Percentiles rank a stretch among this genome's conserved stretches.
phyloP scores from a whole-genome alignment of 495 filamentous ascomycete genomes.

The Neurospora terricola region DNA sequence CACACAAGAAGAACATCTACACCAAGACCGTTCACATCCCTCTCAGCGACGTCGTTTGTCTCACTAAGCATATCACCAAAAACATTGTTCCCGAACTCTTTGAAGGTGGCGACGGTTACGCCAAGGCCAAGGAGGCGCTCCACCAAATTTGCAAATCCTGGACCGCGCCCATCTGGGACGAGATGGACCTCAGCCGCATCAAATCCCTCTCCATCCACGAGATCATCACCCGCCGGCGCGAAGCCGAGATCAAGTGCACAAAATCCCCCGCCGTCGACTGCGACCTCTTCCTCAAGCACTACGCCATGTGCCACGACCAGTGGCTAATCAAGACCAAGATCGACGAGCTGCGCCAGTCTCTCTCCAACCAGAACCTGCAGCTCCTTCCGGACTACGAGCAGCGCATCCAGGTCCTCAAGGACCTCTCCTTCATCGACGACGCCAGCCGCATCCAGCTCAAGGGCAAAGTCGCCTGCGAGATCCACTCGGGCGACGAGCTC shows the following conservation, averaged over 20 bases:
- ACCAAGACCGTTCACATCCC: slow-evolving; percentile 56
- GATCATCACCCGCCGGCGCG: slow-evolving; percentile 55
- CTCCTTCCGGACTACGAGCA: slow-evolving; percentile 97
- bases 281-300: slow-evolving; percentile 75
- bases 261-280: slow-evolving; percentile 51
- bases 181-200: slow-evolving; percentile 71
- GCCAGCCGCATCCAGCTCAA: slow-evolving; percentile 81
- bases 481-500: slow-evolving; percentile 96
- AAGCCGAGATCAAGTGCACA: slow-evolving; percentile 48
- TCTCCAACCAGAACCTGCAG: slow-evolving; percentile 94
- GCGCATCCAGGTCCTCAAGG: slow-evolving; percentile 80
- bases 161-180: slow-evolving; percentile 67
- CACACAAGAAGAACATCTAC: slow-evolving; percentile 46
- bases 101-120: slow-evolving; percentile 30
- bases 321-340: slow-evolving; percentile 93
- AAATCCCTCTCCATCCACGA: slow-evolving; percentile 70
- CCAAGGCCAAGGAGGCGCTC: slow-evolving; percentile 49
- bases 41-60: slow-evolving; percentile 64
- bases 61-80: slow-evolving; percentile 65
- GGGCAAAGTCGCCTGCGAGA: slow-evolving; percentile 96
- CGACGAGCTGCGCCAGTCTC: slow-evolving; percentile 66
- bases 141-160: slow-evolving; percentile 55
- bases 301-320: slow-evolving; percentile 87
- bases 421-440: slow-evolving; percentile 82
- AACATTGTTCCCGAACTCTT: slow-evolving; percentile 46